Evolutionary conservation across 2,329 filamentous ascomycete species (phyloP).

Genomic region (Colletotrichum phormii): DNA sequence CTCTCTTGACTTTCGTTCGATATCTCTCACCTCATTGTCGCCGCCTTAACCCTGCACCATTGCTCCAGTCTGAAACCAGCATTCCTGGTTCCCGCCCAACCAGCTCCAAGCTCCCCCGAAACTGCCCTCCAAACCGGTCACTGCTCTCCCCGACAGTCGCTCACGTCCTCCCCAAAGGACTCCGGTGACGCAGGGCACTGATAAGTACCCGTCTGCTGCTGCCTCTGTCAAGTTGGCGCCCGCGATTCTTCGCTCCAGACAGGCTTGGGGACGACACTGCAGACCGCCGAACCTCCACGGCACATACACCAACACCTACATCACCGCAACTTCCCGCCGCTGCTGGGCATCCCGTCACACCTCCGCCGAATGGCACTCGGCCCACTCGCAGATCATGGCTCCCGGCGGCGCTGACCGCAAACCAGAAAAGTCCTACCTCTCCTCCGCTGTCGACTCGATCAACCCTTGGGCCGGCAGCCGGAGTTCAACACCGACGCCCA

Average conservation of each 20-base stretch:
- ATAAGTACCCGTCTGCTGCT: neutral
- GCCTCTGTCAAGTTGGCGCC: slow-evolving; percentile 26
- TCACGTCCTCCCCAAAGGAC: neutral
- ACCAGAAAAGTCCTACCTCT: slow-evolving; percentile 69
- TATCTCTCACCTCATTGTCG: neutral
- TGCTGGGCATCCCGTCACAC: slow-evolving; percentile 4
- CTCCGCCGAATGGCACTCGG: slow-evolving; percentile 29
- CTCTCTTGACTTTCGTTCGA: neutral
- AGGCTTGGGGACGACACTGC: slow-evolving; percentile 9
- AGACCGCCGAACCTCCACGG: neutral
- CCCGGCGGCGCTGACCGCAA: slow-evolving; percentile 58
- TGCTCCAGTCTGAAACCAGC: slow-evolving; percentile 28
- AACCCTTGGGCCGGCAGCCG: slow-evolving; percentile 68
- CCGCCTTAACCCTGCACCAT: slow-evolving; percentile 20
- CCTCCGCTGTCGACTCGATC: slow-evolving; percentile 71
- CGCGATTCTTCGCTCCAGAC: slow-evolving; percentile 3
- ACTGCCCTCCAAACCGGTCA: slow-evolving; percentile 16
- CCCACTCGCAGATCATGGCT: slow-evolving; percentile 47
- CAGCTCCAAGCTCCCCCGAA: slow-evolving; percentile 26
- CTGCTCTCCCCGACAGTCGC: slow-evolving; percentile 4
- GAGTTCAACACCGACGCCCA: slow-evolving; percentile 60
- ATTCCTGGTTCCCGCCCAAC: slow-evolving; percentile 24
- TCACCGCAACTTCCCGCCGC: slow-evolving; percentile 3
- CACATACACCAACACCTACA: neutral
- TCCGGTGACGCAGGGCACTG: neutral